Evolutionary conservation across 169 alveolate species (phyloP).

Genomic region (Plasmodium berghei): DNA sequence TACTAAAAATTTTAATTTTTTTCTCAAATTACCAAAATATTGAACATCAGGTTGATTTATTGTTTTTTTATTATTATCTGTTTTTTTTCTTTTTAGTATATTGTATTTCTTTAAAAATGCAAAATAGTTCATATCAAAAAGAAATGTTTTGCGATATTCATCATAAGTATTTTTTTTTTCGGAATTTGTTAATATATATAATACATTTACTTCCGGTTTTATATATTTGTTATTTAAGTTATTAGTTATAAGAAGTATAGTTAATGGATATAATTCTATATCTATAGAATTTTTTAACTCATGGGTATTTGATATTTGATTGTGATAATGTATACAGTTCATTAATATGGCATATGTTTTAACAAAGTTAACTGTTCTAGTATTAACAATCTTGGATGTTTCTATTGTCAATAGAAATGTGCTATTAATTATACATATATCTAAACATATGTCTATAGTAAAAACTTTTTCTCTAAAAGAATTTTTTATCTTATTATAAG

Average conservation of each 20-base stretch:
- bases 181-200: slow-evolving; percentile 47
- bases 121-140: slow-evolving; percentile 39
- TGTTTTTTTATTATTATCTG: slow-evolving; percentile 3
- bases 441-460: slow-evolving; percentile 70
- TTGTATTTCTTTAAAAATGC: slow-evolving; percentile 71
- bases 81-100: slow-evolving; percentile 19
- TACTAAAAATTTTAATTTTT: slow-evolving; percentile 47
- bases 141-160: slow-evolving; percentile 26
- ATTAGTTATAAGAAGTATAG: slow-evolving; percentile 48
- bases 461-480: slow-evolving; percentile 71
- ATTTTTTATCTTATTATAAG: slow-evolving; percentile 63
- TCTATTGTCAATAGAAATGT: slow-evolving; percentile 61
- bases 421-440: slow-evolving; percentile 67
- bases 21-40: slow-evolving; percentile 34
- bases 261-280: slow-evolving; percentile 64
- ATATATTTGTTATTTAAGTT: slow-evolving; percentile 69
- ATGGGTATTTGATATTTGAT: slow-evolving; percentile 74
- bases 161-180: slow-evolving; percentile 23
- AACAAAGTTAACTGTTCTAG: slow-evolving; percentile 36
- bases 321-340: slow-evolving; percentile 76
- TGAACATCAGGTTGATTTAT: slow-evolving; percentile 14
- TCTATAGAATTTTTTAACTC: slow-evolving; percentile 67
- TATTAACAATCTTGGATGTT: slow-evolving; percentile 31
- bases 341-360: slow-evolving; percentile 70
- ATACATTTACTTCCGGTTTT: slow-evolving; percentile 58